These are phyloP conservation scores for Podospora comata DNA, from an alignment of 495 filamentous ascomycete genomes.

Conservation along the genomic window DNA sequence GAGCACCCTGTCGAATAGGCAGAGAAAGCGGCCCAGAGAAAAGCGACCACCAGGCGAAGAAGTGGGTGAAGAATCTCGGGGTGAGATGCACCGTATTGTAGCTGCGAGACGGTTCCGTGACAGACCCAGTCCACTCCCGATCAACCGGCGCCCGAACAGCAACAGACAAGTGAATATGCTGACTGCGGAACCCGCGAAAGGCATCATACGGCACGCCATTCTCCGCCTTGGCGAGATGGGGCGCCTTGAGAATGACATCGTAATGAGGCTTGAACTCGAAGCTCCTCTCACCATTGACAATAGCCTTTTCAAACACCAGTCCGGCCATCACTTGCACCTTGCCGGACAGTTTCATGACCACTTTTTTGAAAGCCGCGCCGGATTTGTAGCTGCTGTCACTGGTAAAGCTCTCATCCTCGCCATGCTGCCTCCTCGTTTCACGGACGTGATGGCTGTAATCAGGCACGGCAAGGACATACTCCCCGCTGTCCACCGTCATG, in stretches of 20 bases:
- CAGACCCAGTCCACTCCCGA: conserved; percentile 73
- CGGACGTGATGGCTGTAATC: conserved; percentile 88
- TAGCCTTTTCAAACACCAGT: conserved; percentile 83
- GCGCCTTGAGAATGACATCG: conserved; percentile 79
- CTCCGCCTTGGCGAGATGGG: conserved; percentile 61
- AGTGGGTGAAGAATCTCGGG: conserved; percentile 95
- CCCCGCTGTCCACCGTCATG: conserved; percentile 91
- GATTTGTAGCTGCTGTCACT: conserved; percentile 66
- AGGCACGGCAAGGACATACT: conserved; percentile 89
- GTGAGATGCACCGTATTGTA: conserved; percentile 94
- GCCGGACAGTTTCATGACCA: conserved; percentile 96
- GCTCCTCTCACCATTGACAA: conserved; percentile 59
- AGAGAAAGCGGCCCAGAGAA: conserved; percentile 95
- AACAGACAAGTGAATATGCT: conserved; percentile 92
- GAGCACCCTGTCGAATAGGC: conserved; percentile 82
- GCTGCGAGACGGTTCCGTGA: conserved; percentile 69
- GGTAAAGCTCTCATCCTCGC: conserved; percentile 61
- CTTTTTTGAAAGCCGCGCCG: conserved; percentile 86
- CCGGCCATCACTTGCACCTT: conserved; percentile 89
- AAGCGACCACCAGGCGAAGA: conserved; percentile 96
- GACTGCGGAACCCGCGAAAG: conserved; percentile 87
- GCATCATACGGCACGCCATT: conserved; percentile 73
- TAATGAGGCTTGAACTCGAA: conserved; percentile 93
- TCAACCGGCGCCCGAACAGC: conserved; percentile 79
- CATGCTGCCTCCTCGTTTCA: conserved; percentile 53